A percentile compares a stretch with the other conserved stretches of the same genome.
phyloP scores from a whole-genome alignment of 2,329 filamentous ascomycete genomes.

The Rutstroemia sp. region DNA sequence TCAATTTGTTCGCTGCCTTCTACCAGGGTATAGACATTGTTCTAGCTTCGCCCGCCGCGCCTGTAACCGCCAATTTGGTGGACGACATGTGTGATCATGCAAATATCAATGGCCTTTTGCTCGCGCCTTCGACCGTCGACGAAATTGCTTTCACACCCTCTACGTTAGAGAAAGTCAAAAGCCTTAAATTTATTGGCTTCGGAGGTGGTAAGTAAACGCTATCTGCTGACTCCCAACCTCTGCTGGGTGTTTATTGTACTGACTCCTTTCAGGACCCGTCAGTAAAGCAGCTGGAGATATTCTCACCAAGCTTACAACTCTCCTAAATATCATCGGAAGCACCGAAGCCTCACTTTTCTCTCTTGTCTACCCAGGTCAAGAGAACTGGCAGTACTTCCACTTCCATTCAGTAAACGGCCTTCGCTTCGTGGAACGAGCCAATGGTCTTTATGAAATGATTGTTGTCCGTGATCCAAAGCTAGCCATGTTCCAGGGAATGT shows the following conservation, averaged over 20 bases:
- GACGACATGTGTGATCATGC: constrained; percentile 4
- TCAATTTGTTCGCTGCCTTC: not conserved
- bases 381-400: constrained; percentile 6
- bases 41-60: not conserved
- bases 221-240: not conserved
- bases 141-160: constrained; percentile 2
- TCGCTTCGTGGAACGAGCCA: not conserved
- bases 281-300: constrained; percentile 4
- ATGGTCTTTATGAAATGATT: constrained; percentile 2
- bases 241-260: not conserved
- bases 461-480: not conserved
- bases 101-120: not conserved
- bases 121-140: constrained; percentile 9
- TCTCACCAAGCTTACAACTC: not conserved
- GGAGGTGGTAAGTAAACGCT: constrained; percentile 1
- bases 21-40: not conserved
- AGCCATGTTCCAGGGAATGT: constrained; percentile 2
- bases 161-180: not conserved
- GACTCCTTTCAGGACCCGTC: not conserved
- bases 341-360: constrained; percentile 1
- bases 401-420: constrained; percentile 1
- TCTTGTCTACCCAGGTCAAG: not conserved
- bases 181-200: not conserved
- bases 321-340: constrained; percentile 4
- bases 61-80: constrained; percentile 1